Conservation (phyloP, 2,329 filamentous ascomycete genomes). For the Dothideomycetes sp. region DNA sequence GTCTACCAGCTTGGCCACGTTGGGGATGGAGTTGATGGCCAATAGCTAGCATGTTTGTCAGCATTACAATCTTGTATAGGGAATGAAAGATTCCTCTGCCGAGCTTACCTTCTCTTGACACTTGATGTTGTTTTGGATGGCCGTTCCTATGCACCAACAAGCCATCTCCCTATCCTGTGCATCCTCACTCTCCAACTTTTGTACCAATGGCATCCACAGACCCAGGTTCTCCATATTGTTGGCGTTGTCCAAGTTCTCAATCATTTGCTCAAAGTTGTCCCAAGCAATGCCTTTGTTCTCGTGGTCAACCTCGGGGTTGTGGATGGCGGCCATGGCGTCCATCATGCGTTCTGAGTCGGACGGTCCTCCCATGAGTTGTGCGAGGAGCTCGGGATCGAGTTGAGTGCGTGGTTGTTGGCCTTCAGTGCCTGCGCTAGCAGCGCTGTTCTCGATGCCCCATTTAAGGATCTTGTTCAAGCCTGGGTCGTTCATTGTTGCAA, state of each 20-base stretch:
- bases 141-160: constrained; percentile 89
- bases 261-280: constrained; percentile 89
- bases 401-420: constrained; percentile 19
- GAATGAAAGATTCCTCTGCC: no score
- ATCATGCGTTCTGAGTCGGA: constrained; percentile 90
- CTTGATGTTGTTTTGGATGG: constrained; percentile 89
- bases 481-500: constrained; percentile 43
- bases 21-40: constrained; percentile 57
- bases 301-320: constrained; percentile 52
- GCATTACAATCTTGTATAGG: constrained; percentile 16
- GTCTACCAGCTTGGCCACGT: constrained; percentile 56
- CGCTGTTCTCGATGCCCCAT: constrained; percentile 63
- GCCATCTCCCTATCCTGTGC: constrained; percentile 70
- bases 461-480: constrained; percentile 68
- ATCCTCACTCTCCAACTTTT: constrained; percentile 58
- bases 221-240: constrained; percentile 77
- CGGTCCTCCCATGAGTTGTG: constrained; percentile 69
- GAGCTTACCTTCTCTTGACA: constrained; percentile 62
- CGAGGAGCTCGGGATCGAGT: constrained; percentile 62
- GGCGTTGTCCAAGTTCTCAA: constrained; percentile 90
- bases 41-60: constrained; percentile 35
- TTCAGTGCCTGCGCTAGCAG: constrained; percentile 23
- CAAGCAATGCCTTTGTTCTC: constrained; percentile 76
- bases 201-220: constrained; percentile 74
- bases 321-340: constrained; percentile 69